These are phyloP conservation scores for Trametes gibbosa DNA, from an alignment of 768 basidiomycete species.

Conservation along the genomic window DNA sequence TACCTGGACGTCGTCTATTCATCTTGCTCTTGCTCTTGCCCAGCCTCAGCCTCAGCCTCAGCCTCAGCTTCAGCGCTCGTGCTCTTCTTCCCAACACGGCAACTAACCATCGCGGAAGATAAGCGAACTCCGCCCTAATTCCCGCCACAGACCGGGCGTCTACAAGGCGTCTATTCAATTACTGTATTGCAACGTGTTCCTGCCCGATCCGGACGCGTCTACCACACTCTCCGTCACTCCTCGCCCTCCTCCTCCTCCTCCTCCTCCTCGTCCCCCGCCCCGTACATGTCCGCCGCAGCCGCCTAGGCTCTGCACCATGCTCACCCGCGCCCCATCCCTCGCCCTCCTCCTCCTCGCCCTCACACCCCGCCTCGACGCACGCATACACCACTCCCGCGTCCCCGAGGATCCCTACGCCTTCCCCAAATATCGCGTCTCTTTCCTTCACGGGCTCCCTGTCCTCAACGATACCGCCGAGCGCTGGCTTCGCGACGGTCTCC, in stretches of 20 bases:
- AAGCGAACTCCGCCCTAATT: constrained; percentile 18
- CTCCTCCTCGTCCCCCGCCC: background rate
- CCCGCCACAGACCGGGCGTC: constrained; percentile 7
- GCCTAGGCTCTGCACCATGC: constrained; percentile 17
- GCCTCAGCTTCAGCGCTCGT: too few relatives aligned
- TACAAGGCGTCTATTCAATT: constrained; percentile 18
- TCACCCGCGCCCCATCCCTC: constrained; percentile 27
- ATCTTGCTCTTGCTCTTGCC: too few relatives aligned
- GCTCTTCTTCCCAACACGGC: constrained; percentile 1
- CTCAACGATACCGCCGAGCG: constrained; percentile 66
- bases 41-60: too few relatives aligned
- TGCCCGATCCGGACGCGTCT: background rate
- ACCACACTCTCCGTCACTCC: background rate
- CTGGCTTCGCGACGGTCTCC: constrained; percentile 73
- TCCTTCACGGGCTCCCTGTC: constrained; percentile 77
- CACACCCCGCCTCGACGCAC: constrained; percentile 22
- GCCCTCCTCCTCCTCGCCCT: constrained; percentile 41
- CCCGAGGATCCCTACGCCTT: constrained; percentile 81
- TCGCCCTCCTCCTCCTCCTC: background rate
- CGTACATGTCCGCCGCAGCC: background rate
- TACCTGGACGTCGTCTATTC: background rate
- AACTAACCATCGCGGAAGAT: constrained; percentile 15
- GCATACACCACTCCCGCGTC: constrained; percentile 55
- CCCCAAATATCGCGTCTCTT: constrained; percentile 78
- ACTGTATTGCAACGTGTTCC: constrained; percentile 20